Percentiles rank a stretch among this genome's conserved stretches.
Evolutionary conservation across 2,329 filamentous ascomycete species (phyloP).

Genomic region (Macrophomina tecta): DNA sequence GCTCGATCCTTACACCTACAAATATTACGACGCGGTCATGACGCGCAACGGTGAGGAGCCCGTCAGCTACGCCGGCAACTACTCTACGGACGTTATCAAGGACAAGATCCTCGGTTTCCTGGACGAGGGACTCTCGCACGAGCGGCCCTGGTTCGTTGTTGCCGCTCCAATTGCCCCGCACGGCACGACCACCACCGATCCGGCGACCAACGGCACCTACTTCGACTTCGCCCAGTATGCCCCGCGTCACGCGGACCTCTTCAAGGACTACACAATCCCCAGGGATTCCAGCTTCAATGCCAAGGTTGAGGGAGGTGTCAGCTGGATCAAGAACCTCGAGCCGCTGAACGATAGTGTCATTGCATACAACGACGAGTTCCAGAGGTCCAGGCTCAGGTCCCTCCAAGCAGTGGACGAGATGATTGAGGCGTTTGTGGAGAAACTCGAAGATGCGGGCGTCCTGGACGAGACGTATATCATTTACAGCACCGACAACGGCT

Average conservation of each 20-base stretch:
- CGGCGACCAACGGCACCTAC: conserved; percentile 50
- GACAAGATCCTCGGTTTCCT: conserved; percentile 66
- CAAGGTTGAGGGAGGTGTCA: conserved; percentile 55
- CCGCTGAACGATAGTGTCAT: conserved; percentile 54
- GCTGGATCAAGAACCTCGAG: conserved; percentile 53
- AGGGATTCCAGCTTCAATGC: conserved; percentile 72
- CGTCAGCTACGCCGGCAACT: conserved; percentile 60
- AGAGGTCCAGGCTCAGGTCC: conserved; percentile 56
- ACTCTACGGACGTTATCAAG: conserved; percentile 66
- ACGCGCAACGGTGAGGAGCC: conserved; percentile 65
- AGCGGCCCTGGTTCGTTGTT: conserved; percentile 70
- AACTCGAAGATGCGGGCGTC: conserved; percentile 49
- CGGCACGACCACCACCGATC: conserved; percentile 56
- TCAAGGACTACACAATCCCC: conserved; percentile 65
- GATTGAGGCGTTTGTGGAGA: conserved; percentile 53
- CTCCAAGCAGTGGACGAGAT: conserved; percentile 63
- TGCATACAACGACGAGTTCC: conserved; percentile 60
- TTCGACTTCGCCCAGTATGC: conserved; percentile 22
- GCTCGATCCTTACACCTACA: conserved; percentile 71
- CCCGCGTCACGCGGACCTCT: conserved; percentile 66
- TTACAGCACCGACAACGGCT: conserved; percentile 50
- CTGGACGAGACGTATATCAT: conserved; percentile 57
- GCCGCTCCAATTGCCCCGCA: conserved; percentile 73
- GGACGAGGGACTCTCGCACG: conserved; percentile 61
- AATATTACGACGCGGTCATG: conserved; percentile 70